phyloP scores from a whole-genome alignment of 1,284 basidiomycete species.

The Anthracocystis panici-leucophaei region DNA sequence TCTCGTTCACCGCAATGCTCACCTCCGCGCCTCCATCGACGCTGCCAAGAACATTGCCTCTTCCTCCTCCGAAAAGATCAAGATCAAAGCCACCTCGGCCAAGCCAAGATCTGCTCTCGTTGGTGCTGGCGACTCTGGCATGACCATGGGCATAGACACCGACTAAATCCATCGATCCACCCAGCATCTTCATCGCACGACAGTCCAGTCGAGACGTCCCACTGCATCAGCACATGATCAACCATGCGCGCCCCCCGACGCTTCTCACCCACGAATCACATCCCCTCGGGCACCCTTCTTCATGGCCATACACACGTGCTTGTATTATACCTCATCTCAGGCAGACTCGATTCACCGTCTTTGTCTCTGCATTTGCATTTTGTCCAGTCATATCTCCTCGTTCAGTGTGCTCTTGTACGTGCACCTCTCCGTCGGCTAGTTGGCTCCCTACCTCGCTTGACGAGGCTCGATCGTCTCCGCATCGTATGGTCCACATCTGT shows the following conservation, averaged over 20 bases:
- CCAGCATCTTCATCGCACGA: not conserved
- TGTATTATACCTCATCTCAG: conserved; percentile 43
- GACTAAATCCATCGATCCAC: conserved; percentile 20
- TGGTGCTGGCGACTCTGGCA: conserved; percentile 48
- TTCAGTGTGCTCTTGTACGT: not conserved
- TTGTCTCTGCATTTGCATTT: conserved; percentile 34
- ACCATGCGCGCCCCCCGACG: not conserved
- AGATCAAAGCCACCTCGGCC: conserved; percentile 50
- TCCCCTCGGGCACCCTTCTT: not conserved
- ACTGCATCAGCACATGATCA: not conserved
- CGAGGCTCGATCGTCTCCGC: too few relatives aligned
- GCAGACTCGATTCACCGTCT: conserved; percentile 5
- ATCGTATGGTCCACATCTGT: too few relatives aligned
- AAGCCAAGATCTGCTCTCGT: conserved; percentile 59
- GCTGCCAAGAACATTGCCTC: conserved; percentile 37
- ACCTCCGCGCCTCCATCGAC: conserved; percentile 59
- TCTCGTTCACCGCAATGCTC: conserved; percentile 62
- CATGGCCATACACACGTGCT: conserved; percentile 25
- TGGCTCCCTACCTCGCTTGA: too few relatives aligned
- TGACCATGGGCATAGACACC: conserved; percentile 60
- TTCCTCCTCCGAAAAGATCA: conserved; percentile 49
- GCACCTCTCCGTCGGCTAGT: too few relatives aligned
- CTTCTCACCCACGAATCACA: not conserved
- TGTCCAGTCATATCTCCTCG: not conserved
- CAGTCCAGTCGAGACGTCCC: not conserved